Conservation (phyloP, 331 rosid species). For the Phaseolus coccineus region DNA sequence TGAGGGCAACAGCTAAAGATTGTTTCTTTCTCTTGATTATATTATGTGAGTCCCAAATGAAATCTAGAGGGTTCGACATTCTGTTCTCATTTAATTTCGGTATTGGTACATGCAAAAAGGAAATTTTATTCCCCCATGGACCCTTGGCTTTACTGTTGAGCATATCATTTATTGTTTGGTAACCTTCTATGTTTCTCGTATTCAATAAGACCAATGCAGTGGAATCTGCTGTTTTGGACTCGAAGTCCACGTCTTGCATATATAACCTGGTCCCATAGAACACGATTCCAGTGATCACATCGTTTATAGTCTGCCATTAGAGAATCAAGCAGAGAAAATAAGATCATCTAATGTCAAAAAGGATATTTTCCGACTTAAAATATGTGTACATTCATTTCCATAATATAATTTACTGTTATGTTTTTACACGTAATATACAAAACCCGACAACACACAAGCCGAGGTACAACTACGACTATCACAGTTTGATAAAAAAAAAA, state of each 20-base stretch:
- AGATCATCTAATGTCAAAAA: background rate
- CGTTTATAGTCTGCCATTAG: conserved; percentile 57
- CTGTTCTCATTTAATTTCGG: conserved; percentile 48
- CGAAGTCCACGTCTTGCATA: conserved; percentile 54
- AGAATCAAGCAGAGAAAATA: background rate
- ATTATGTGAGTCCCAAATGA: conserved; percentile 51
- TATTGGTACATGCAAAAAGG: conserved; percentile 60
- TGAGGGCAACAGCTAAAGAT: conserved; percentile 52
- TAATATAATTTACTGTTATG: background rate
- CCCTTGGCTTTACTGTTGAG: conserved; percentile 46
- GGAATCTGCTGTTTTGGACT: conserved; percentile 50
- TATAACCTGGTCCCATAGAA: conserved; percentile 63
- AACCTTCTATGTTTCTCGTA: conserved; percentile 57
- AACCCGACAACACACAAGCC: background rate
- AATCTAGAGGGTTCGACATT: conserved; percentile 48
- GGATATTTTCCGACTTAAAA: background rate
- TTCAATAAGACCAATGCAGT: conserved; percentile 66
- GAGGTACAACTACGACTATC: background rate
- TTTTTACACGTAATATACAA: background rate
- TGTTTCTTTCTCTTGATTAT: conserved; percentile 55
- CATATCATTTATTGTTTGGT: conserved; percentile 62
- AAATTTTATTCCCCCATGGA: conserved; percentile 66
- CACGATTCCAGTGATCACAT: conserved; percentile 62
- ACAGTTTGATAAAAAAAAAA: background rate
- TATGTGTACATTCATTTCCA: background rate